Percentiles rank a stretch among this genome's conserved stretches.
phyloP scores from a whole-genome alignment of 345 rosid species.

The Pugionium dolabratum region DNA sequence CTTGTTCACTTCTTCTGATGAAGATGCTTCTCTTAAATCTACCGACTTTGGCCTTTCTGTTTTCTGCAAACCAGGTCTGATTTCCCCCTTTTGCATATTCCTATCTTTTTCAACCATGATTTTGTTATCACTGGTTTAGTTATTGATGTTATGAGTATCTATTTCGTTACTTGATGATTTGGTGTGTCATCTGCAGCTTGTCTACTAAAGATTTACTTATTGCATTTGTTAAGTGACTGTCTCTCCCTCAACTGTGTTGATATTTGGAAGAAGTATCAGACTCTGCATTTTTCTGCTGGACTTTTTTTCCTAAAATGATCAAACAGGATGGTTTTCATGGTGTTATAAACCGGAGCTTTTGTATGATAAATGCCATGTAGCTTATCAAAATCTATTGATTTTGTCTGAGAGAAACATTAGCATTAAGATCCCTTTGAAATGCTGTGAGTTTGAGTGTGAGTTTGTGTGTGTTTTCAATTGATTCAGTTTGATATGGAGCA shows the following conservation, averaged over 20 bases:
- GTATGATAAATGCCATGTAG: neutral
- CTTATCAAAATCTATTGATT: neutral
- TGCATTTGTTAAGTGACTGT: neutral
- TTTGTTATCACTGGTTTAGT: conserved; percentile 12
- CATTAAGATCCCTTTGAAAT: conserved; percentile 5
- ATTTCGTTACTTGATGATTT: neutral
- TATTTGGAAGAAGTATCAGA: neutral
- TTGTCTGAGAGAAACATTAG: neutral
- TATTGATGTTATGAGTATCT: neutral
- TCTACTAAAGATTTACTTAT: neutral
- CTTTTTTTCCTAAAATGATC: neutral
- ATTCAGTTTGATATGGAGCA: conserved; percentile 13
- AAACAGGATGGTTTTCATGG: neutral
- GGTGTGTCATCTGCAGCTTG: neutral
- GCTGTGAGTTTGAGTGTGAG: neutral
- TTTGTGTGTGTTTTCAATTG: neutral
- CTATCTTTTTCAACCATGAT: neutral
- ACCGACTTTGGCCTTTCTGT: conserved; percentile 83
- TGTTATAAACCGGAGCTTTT: neutral
- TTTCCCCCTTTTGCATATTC: neutral
- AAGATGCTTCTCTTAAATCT: conserved; percentile 77
- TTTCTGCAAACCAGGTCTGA: conserved; percentile 67
- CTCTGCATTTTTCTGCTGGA: neutral
- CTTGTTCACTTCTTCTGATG: conserved; percentile 58
- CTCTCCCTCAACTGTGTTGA: neutral